These are phyloP conservation scores for Quercus berberidifolia DNA, from an alignment of 306 rosid genomes.

Conservation along the genomic window DNA sequence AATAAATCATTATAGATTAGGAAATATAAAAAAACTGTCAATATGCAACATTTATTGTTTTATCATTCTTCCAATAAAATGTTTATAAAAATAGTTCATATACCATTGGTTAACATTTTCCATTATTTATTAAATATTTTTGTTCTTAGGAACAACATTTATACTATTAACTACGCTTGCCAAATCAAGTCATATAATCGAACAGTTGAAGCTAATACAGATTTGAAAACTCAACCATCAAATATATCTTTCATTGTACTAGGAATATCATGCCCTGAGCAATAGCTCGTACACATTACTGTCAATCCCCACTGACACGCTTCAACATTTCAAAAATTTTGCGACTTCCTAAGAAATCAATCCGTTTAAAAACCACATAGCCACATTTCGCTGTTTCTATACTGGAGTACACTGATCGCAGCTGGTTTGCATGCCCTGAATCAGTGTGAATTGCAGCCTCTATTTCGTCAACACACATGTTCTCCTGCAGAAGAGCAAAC, in stretches of 20 bases:
- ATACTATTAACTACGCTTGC: no score
- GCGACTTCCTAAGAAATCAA: constrained; percentile 83
- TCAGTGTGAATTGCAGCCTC: constrained; percentile 89
- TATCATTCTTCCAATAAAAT: no score
- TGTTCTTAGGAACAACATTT: no score
- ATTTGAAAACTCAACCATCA: background rate
- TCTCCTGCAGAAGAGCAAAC: constrained; percentile 49
- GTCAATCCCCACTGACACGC: constrained; percentile 77
- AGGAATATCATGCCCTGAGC: constrained; percentile 61
- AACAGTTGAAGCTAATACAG: no score
- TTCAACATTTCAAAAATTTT: constrained; percentile 86
- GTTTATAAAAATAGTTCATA: no score
- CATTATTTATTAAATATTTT: no score
- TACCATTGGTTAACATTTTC: no score
- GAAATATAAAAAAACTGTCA: no score
- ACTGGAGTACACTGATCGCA: constrained; percentile 66
- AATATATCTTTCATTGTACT: background rate
- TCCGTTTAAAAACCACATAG: constrained; percentile 51
- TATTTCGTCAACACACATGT: constrained; percentile 67
- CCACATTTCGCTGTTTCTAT: constrained; percentile 60
- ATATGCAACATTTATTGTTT: no score
- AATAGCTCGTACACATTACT: constrained; percentile 87
- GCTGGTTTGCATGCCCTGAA: constrained; percentile 84
- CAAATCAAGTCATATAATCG: no score
- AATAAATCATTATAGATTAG: no score